Evolutionary conservation across 768 basidiomycete species (phyloP), one percentile per base, ranked within the genome.

Genomic region (Coprinopsis cinerea): DNA sequence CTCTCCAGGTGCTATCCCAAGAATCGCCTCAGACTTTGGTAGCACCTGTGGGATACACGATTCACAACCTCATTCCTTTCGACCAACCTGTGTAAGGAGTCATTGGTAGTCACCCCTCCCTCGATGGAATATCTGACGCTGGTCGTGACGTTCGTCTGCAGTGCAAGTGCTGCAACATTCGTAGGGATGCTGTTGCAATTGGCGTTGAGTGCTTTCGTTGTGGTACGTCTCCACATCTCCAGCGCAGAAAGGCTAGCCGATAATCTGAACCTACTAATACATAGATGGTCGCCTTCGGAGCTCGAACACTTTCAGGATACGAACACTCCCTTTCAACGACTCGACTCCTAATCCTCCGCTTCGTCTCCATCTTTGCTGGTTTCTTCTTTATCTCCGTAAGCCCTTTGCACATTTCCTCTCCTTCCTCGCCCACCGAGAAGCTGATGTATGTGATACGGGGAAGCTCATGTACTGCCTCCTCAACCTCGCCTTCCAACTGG

Each of bases 401-500:
- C n/a, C n/a, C n/a, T n/a, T n/a, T n/a, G n/a, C n/a, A n/a, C n/a
- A n/a, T n/a, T n/a, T n/a, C n/a, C n/a, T n/a, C n/a, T n/a, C n/a
- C n/a, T n/a, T n/a, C n/a, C n/a, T n/a, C n/a, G n/a, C n/a, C n/a
- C n/a, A n/a, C n/a, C n/a, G n/a, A n/a, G n/a, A n/a, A n/a, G n/a
- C n/a, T n/a, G n/a, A n/a, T n/a, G n/a, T n/a, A n/a, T n/a, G n/a
- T n/a, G n/a, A n/a, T n/a, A n/a, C n/a, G n/a, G n/a, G n/a, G n/a
- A n/a, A 82, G 77, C 64, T 79, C 15, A 73, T 81, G 57, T 83
- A 79, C 59, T 69, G 78, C n/a, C 63, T 84, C 11, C 57, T 85
- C 17, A 81, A 74, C 57, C 55, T 77, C 28, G 83, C 79, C 0
- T 85, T 85, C 62, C 73, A 78, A 20, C 67, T 82, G 1, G 74